These are phyloP conservation scores for Rhizopogon hawkerae DNA, from an alignment of 1,284 basidiomycete species.

Conservation along the genomic window DNA sequence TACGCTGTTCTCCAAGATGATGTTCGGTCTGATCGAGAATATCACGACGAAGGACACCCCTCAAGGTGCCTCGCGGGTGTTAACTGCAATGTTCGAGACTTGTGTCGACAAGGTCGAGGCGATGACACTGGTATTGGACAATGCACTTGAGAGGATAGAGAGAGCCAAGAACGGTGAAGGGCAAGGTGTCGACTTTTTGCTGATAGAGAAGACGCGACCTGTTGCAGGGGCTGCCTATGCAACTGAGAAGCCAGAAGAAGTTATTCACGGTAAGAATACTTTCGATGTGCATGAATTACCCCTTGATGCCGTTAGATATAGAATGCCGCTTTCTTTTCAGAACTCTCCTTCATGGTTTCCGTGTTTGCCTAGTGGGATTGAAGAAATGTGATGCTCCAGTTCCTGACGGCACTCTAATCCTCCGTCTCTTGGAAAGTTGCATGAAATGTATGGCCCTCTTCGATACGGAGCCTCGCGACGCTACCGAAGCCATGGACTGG, in stretches of 20 bases:
- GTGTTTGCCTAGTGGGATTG: slow-evolving; percentile 72
- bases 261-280: slow-evolving; percentile 50
- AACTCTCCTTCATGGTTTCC: slow-evolving; percentile 85
- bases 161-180: slow-evolving; percentile 41
- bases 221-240: slow-evolving; percentile 67
- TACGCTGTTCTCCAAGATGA: slow-evolving; percentile 89
- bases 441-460: slow-evolving; percentile 82
- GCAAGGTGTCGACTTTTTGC: slow-evolving; percentile 36
- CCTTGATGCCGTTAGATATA: slow-evolving; percentile 24
- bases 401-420: slow-evolving; percentile 83
- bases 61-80: slow-evolving; percentile 57
- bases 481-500: slow-evolving; percentile 83
- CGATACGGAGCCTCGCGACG: slow-evolving; percentile 77
- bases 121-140: slow-evolving; percentile 61
- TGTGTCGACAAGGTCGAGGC: slow-evolving; percentile 84
- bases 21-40: slow-evolving; percentile 84
- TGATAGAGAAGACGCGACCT: slow-evolving; percentile 76
- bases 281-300: background rate
- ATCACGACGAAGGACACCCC: slow-evolving; percentile 70
- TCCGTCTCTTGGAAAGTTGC: slow-evolving; percentile 81
- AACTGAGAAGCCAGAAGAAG: slow-evolving; percentile 69
- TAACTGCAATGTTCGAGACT: slow-evolving; percentile 75
- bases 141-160: slow-evolving; percentile 43
- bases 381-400: slow-evolving; percentile 73
- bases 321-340: slow-evolving; percentile 85